Evolutionary conservation across 2,329 filamentous ascomycete genomes (phyloP), one percentile per base, ranked within the genome.

Genomic region (Stagonosporopsis cucurbitacearum): DNA sequence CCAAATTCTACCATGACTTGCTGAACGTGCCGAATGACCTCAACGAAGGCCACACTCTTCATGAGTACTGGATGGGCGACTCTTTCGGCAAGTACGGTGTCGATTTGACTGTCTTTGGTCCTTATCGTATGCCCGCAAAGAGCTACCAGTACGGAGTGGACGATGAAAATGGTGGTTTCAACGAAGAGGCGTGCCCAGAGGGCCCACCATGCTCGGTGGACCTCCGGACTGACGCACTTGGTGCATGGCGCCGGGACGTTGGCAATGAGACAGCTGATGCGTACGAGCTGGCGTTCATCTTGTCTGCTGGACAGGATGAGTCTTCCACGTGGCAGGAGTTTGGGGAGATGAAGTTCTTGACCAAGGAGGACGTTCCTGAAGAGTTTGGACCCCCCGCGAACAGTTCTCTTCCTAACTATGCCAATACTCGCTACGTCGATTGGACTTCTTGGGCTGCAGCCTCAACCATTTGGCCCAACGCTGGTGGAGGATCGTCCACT

Each of bases 1-100:
- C 81, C 0, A 69, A 71, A 2, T 84, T 80, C 61, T 84, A 84
- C 63, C 76, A 75, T 26, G 80, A 84, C 55, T 69, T 84, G 3
- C 73, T 84, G 44, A 84, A 84, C 58, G 79, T 69, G 45, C 81
- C 81, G 0, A 76, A 71, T 35, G 79, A 81, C 4, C 65, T 84
- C 26, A 84, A 84, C 53, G 72, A 72, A n/a, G 77, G 77, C 3
- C 82, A 83, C 56, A 84, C 82, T 2, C 70, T 84, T 2, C 82
- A 84, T 55, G 81, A 84, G 66, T 84, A 84, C 63, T 84, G 82
- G 82, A 84, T 84, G 81, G 81, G 81, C 48, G 82, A 84, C 65
- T 82, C 80, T 1, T 79, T 76, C 12, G 82, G 82, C 2, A 76
- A 78, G 17, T 84, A 79, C 54, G 82, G 82, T 13, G 82, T 84